phyloP scores from a whole-genome alignment of 148 eudicot genomes.

The Simmondsia chinensis region DNA sequence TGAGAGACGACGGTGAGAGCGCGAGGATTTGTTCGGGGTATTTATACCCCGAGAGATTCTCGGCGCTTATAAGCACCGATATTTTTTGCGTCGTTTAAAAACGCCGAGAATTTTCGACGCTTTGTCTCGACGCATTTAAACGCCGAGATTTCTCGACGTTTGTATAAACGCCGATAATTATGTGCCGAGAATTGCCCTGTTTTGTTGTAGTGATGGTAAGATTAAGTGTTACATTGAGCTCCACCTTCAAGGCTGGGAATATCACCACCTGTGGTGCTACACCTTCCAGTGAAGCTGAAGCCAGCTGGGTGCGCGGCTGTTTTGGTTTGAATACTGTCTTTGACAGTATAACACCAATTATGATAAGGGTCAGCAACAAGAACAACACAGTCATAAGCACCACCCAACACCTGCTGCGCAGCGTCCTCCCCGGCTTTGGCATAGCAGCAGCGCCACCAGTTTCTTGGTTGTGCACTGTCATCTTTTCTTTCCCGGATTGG shows the following conservation, averaged over 20 bases:
- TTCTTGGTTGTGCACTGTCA: conserved; percentile 7
- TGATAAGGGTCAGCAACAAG: conserved; percentile 5
- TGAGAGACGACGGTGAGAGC: no score
- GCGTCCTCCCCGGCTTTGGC: background rate
- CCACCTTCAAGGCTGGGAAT: conserved; percentile 16
- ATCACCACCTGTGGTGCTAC: conserved; percentile 10
- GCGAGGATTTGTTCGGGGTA: no score
- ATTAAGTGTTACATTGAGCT: conserved; percentile 23
- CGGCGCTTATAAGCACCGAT: no score
- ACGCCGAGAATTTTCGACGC: no score
- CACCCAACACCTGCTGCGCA: background rate
- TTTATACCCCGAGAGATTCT: no score
- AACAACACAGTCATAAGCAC: conserved; percentile 4
- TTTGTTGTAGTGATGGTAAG: no score
- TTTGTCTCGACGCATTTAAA: no score
- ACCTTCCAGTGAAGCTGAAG: conserved; percentile 17
- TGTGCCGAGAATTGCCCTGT: no score
- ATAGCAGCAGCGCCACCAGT: background rate
- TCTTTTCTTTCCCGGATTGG: background rate
- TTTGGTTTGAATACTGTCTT: conserved; percentile 14
- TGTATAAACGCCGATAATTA: no score
- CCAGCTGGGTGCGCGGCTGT: conserved; percentile 10
- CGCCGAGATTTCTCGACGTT: no score
- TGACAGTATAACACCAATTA: conserved; percentile 6
- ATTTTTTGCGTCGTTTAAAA: no score